Evolutionary conservation across 345 rosid genomes (phyloP).

Genomic region (Carallia pectinifolia): DNA sequence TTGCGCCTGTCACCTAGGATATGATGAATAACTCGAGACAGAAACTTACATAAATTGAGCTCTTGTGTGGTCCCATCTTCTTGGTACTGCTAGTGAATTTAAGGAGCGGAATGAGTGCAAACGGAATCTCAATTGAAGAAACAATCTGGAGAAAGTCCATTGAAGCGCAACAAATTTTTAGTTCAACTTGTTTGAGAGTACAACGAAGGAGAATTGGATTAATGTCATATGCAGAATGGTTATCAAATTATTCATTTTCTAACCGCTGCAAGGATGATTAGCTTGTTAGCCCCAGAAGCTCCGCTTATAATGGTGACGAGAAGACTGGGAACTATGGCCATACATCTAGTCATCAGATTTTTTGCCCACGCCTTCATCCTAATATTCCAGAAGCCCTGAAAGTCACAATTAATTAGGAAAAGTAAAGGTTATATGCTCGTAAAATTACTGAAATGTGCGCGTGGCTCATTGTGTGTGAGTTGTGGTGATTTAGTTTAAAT

Average conservation of each 20-base stretch:
- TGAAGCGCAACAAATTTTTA: no score
- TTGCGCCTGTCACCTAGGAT: neutral
- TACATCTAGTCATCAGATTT: constrained; percentile 22
- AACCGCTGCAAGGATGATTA: constrained; percentile 30
- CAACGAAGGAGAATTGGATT: no score
- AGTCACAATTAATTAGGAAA: neutral
- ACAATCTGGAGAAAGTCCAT: no score
- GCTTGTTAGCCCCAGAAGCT: constrained; percentile 21
- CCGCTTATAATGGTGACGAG: constrained; percentile 26
- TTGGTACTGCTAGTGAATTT: constrained; percentile 23
- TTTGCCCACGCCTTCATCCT: constrained; percentile 22
- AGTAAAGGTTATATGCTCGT: neutral
- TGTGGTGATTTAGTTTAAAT: neutral
- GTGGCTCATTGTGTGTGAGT: neutral
- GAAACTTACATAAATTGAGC: constrained; percentile 14
- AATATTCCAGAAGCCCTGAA: constrained; percentile 13
- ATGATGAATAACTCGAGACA: neutral
- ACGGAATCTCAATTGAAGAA: constrained; percentile 1
- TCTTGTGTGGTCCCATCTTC: constrained; percentile 28
- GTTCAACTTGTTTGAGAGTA: no score
- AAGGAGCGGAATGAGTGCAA: constrained; percentile 29
- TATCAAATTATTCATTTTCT: neutral
- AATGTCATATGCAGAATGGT: no score
- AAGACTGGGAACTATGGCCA: constrained; percentile 27
- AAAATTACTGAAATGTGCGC: neutral